These are phyloP conservation scores for Candida railenensis DNA, from an alignment of 805 yeast genomes.

Conservation along the genomic window DNA sequence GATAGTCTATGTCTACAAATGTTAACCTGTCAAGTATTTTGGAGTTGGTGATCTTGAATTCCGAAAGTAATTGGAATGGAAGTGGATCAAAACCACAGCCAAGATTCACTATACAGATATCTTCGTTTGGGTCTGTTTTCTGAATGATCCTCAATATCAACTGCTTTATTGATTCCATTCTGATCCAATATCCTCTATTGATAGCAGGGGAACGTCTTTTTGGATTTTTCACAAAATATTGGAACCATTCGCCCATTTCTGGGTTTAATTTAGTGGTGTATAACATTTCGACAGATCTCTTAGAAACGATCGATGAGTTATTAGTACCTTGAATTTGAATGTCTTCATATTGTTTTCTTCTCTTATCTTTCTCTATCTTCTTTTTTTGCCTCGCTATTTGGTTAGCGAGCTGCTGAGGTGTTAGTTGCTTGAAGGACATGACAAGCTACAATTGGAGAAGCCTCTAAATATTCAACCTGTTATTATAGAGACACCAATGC, in stretches of 20 bases:
- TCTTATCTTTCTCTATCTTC: conserved; percentile 42
- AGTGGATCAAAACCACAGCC: conserved; percentile 73
- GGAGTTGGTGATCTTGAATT: conserved; percentile 12
- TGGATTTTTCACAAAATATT: conserved; percentile 62
- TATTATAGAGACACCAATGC: too few relatives aligned
- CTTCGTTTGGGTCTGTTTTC: conserved; percentile 22
- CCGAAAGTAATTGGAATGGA: conserved; percentile 35
- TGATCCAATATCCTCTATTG: conserved; percentile 79
- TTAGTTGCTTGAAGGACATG: conserved; percentile 2
- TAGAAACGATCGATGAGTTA: conserved; percentile 79
- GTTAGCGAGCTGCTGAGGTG: conserved; percentile 9
- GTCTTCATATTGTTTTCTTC: conserved; percentile 55
- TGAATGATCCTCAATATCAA: conserved; percentile 48
- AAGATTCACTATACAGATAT: conserved; percentile 51
- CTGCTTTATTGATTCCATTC: conserved; percentile 67
- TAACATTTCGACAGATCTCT: conserved; percentile 71
- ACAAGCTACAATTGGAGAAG: too few relatives aligned
- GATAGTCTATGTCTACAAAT: conserved; percentile 75
- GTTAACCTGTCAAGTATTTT: conserved; percentile 20
- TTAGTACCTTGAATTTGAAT: conserved; percentile 81
- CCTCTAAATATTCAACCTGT: too few relatives aligned
- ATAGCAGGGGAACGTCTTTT: conserved; percentile 76
- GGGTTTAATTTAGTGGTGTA: conserved; percentile 40
- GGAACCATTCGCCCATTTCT: conserved; percentile 50
- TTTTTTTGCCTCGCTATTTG: conserved; percentile 24